Percentiles rank a stretch among this genome's conserved stretches.
phyloP scores from a whole-genome alignment of 495 filamentous ascomycete genomes.

The Podospora pseudoanserina region DNA sequence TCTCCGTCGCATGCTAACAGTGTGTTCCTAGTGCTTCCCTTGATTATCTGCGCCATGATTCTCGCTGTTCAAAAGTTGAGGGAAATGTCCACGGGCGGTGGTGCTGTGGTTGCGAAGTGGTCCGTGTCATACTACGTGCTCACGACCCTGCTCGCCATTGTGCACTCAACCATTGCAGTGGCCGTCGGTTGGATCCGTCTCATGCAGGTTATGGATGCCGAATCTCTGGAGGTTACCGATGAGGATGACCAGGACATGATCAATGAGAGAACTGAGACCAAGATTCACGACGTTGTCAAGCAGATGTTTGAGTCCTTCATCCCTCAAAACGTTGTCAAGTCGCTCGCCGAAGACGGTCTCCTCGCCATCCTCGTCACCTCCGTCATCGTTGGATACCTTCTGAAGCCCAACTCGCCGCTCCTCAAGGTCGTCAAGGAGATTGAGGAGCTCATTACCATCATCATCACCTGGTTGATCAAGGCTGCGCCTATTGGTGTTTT shows the following conservation, averaged over 20 bases:
- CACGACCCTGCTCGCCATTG: constrained; percentile 33
- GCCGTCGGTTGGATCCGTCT: constrained; percentile 26
- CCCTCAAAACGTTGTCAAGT: no score
- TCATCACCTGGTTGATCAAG: constrained; percentile 35
- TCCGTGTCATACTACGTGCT: constrained; percentile 32
- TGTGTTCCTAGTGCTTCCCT: no score
- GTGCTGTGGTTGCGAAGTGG: constrained; percentile 10
- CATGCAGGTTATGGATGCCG: no score
- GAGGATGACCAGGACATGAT: constrained; percentile 16
- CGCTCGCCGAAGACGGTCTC: constrained; percentile 29
- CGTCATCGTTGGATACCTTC: constrained; percentile 26
- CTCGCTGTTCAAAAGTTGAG: constrained; percentile 28
- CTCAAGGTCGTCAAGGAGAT: constrained; percentile 25
- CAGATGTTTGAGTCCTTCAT: constrained; percentile 35
- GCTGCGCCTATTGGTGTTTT: constrained; percentile 36
- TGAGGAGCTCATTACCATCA: constrained; percentile 29
- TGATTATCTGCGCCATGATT: constrained; percentile 34
- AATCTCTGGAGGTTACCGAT: background rate
- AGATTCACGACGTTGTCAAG: constrained; percentile 27
- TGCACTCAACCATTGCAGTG: constrained; percentile 27
- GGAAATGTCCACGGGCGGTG: constrained; percentile 27
- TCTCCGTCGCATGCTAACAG: no score
- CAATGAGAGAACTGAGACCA: constrained; percentile 16
- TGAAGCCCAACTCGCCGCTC: constrained; percentile 19
- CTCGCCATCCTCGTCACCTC: constrained; percentile 28